Evolutionary conservation across 1,284 basidiomycete species (phyloP).

Genomic region (Trichosporon faecale): DNA sequence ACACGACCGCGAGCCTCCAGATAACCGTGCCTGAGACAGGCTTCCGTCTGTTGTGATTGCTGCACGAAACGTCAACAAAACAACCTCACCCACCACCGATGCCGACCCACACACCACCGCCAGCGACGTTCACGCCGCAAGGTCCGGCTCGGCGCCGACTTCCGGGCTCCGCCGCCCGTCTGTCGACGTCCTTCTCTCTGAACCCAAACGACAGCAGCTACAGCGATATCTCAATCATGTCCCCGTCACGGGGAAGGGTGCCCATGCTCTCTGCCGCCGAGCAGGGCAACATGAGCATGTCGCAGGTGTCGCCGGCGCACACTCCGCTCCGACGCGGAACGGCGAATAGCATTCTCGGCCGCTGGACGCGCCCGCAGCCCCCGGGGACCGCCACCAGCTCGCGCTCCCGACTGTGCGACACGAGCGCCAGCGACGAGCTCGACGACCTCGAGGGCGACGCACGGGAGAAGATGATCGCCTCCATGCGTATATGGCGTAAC

Average conservation of each 20-base stretch:
- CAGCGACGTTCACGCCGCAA: slow-evolving; percentile 19
- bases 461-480: slow-evolving; percentile 74
- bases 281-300: slow-evolving; percentile 26
- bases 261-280: slow-evolving; percentile 19
- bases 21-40: not conserved
- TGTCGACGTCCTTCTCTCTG: slow-evolving; percentile 22
- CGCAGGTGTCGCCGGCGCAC: slow-evolving; percentile 24
- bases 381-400: slow-evolving; percentile 16
- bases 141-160: not conserved
- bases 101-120: slow-evolving; percentile 20
- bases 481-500: slow-evolving; percentile 95
- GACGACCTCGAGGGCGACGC: slow-evolving; percentile 57
- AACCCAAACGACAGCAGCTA: slow-evolving; percentile 17
- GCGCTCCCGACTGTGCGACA: slow-evolving; percentile 19
- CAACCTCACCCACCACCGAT: slow-evolving; percentile 5
- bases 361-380: not conserved
- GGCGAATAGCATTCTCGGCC: not conserved
- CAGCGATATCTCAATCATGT: slow-evolving; percentile 13
- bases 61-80: not conserved
- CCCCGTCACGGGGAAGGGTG: slow-evolving; percentile 17
- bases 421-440: slow-evolving; percentile 13
- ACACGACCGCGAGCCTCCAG: not conserved
- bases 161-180: slow-evolving; percentile 10
- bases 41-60: not conserved
- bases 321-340: slow-evolving; percentile 13